Base-by-base conservation (phyloP, 495 filamentous ascomycete genomes). In the Astrocystis sublimbata region DNA sequence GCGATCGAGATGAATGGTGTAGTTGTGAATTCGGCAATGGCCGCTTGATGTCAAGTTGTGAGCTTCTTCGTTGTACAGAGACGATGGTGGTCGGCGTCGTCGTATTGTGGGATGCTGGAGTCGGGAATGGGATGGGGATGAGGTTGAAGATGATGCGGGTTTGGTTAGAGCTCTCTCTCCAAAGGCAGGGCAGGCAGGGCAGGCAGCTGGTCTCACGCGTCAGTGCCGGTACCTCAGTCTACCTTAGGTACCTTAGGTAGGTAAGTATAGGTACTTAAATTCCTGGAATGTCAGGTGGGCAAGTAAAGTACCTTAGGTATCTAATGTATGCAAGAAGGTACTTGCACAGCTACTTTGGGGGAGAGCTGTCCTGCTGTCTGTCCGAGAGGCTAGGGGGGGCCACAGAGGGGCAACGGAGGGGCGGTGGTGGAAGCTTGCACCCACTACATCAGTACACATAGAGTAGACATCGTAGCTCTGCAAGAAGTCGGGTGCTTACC, bases 171-270 rank as follows among this genome's bases (percentile, higher is more conserved):
- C 67, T 70, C 47, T 35, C 31, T 15, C 21, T 33, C 19, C 23
- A 33, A 28, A 60, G 58, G 58, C 66, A 71, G 28, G 43, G 41
- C 41, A 36, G 43, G 46, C 43, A 41, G 28, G 36, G 60, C 60
- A 62, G 60, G 60, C 69, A 72, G 64, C 69, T 71, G 64, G 67
- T 59, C 67, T 71, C 69, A 69, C 69, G 69, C 69, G 69, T 71
- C 69, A 67, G 62, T 60, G 8, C 31, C 42, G 40, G 40, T 19
- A 13, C 35, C 9, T n/a, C n/a, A n/a, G 35, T 8, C 35, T 38
- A 41, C 9, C 6, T 41, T 12, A 30, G 23, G 23, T 51, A 51
- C 26, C n/a, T n/a, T n/a, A n/a, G n/a, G n/a, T n/a, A n/a, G n/a
- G n/a, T n/a, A 40, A 45, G 43, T 8, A 61, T 13, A 6, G 17